phyloP scores from a whole-genome alignment of 768 basidiomycete genomes.

The Lactarius hengduanensis region DNA sequence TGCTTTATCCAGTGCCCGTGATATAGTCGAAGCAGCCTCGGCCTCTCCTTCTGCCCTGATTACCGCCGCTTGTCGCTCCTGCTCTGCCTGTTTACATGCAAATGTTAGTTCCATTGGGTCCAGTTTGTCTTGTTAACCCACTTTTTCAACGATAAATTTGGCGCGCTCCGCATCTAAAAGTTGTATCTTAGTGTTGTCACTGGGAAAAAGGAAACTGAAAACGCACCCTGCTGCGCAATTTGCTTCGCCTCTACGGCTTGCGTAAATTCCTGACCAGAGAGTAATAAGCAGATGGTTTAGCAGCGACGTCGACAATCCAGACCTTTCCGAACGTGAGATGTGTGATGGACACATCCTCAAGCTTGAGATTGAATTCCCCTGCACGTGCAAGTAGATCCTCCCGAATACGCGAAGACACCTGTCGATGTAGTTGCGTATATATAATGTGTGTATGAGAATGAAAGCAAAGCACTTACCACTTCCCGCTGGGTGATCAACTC shows the following conservation, averaged over 20 bases:
- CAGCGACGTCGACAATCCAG: constrained; percentile 23
- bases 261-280: constrained; percentile 72
- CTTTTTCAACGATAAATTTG: constrained; percentile 99
- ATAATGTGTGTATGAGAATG: not conserved
- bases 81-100: constrained; percentile 70
- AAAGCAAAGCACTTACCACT: constrained; percentile 58
- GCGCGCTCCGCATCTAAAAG: constrained; percentile 91
- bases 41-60: constrained; percentile 99
- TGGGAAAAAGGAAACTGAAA: not conserved
- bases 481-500: constrained; percentile 97
- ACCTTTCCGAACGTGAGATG: constrained; percentile 88
- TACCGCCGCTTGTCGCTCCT: constrained; percentile 97
- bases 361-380: constrained; percentile 90
- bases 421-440: constrained; percentile 3
- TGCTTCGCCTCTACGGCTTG: constrained; percentile 99
- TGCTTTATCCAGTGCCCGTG: constrained; percentile 84
- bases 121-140: constrained; percentile 35
- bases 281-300: constrained; percentile 15
- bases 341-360: constrained; percentile 98
- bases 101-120: constrained; percentile 15
- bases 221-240: constrained; percentile 93
- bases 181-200: constrained; percentile 6
- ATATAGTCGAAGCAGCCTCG: constrained; percentile 93
- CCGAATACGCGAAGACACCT: constrained; percentile 91
- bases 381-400: constrained; percentile 91